These are phyloP conservation scores for Phytophthora hybrid DNA, from an alignment of 352 stramenopile genomes.

Conservation along the genomic window DNA sequence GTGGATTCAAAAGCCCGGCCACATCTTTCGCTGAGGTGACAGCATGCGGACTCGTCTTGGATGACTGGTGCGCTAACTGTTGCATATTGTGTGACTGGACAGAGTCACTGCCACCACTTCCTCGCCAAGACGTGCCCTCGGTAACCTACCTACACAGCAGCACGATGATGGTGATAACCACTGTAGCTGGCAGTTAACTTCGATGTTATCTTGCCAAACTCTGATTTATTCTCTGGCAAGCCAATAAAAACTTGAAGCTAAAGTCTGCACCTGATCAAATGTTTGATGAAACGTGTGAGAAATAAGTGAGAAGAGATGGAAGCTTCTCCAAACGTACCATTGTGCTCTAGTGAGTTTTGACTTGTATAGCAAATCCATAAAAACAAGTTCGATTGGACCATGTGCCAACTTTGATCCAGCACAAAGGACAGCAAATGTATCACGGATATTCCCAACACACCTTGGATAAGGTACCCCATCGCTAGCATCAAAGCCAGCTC, in stretches of 20 bases:
- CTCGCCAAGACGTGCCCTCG: too few species aligned
- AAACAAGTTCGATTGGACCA: constrained; percentile 48
- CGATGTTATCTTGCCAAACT: background rate
- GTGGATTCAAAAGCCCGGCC: background rate
- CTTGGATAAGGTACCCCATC: constrained; percentile 17
- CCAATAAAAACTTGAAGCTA: constrained; percentile 1
- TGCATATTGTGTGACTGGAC: too few species aligned
- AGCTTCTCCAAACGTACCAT: constrained; percentile 8
- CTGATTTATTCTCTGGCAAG: background rate
- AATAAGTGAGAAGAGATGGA: background rate
- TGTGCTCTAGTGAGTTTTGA: constrained; percentile 38
- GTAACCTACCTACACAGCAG: too few species aligned
- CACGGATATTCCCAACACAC: constrained; percentile 14
- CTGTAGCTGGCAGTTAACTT: background rate
- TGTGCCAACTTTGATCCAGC: constrained; percentile 32
- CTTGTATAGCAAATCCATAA: constrained; percentile 43
- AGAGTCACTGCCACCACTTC: too few species aligned
- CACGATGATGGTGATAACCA: background rate
- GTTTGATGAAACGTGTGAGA: background rate
- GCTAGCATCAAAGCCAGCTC: constrained; percentile 26
- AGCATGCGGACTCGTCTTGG: background rate
- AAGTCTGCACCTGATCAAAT: background rate
- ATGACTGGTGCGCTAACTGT: background rate
- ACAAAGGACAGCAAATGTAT: constrained; percentile 42
- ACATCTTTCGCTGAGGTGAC: background rate